A percentile compares a stretch with the other conserved stretches of the same genome.
These are phyloP conservation scores for Saccharum officinarum DNA, from an alignment of 176 grass and related monocot genomes.

Conservation along the genomic window DNA sequence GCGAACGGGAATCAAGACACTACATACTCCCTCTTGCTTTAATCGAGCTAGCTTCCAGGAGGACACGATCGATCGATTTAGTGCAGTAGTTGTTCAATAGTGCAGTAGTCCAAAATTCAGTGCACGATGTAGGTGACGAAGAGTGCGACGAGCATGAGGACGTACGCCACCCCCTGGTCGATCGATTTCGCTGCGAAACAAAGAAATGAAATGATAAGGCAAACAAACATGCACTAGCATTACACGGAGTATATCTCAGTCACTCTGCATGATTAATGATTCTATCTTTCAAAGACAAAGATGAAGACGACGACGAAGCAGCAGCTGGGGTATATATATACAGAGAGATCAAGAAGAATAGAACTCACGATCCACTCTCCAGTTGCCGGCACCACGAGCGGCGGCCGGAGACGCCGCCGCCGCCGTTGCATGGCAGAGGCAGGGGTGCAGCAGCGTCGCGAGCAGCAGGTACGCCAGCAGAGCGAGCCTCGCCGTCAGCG, in stretches of 20 bases:
- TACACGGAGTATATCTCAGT: too few relatives aligned
- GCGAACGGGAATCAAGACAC: background rate
- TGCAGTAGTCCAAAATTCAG: background rate
- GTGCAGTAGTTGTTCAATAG: background rate
- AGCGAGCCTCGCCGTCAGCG: slow-evolving; percentile 12
- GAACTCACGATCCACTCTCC: slow-evolving; percentile 36
- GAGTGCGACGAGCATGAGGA: slow-evolving; percentile 51
- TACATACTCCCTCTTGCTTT: too few relatives aligned
- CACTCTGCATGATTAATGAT: too few relatives aligned
- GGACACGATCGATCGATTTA: background rate
- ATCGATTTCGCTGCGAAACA: slow-evolving; percentile 44
- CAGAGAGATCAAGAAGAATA: too few relatives aligned
- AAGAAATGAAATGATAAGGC: too few relatives aligned
- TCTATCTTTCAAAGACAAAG: too few relatives aligned
- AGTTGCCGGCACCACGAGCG: background rate
- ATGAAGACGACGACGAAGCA: too few relatives aligned
- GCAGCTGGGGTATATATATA: too few relatives aligned
- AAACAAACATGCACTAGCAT: too few relatives aligned
- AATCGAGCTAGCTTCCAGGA: too few relatives aligned
- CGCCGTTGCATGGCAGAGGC: slow-evolving; percentile 25
- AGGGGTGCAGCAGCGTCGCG: slow-evolving; percentile 35
- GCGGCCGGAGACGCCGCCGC: too few relatives aligned
- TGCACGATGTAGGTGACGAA: slow-evolving; percentile 47
- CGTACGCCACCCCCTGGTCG: slow-evolving; percentile 55
- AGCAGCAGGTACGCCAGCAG: slow-evolving; percentile 44